Percentiles rank a stretch among this genome's conserved stretches.
Conservation (phyloP, 352 stramenopile genomes). For the Phytophthora ohioensis region DNA sequence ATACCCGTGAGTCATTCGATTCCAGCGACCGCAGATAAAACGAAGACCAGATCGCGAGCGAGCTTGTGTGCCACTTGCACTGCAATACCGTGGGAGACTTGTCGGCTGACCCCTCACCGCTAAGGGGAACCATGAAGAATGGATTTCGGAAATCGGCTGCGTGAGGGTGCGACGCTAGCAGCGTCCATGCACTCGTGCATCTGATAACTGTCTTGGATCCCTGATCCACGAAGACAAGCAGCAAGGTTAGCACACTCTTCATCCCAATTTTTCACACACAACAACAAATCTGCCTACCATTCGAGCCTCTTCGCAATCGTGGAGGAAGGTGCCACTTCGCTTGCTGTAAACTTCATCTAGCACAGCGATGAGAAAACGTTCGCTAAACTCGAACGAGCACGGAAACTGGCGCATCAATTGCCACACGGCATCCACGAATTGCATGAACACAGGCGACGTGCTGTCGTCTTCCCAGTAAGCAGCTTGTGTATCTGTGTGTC, state of each 20-base stretch:
- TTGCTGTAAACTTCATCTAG: slow-evolving; percentile 97
- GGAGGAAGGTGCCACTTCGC: slow-evolving; percentile 97
- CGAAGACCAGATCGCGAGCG: slow-evolving; percentile 78
- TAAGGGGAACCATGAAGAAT: slow-evolving; percentile 75
- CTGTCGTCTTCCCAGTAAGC: slow-evolving; percentile 96
- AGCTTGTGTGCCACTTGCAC: slow-evolving; percentile 90
- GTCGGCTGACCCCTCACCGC: slow-evolving; percentile 45
- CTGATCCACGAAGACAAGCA: slow-evolving; percentile 39
- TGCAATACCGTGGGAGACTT: slow-evolving; percentile 79
- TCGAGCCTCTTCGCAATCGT: slow-evolving; percentile 94
- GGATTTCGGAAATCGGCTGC: slow-evolving; percentile 71
- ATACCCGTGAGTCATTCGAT: slow-evolving; percentile 84
- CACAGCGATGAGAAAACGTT: slow-evolving; percentile 92
- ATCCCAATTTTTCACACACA: neutral
- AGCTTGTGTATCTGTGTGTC: slow-evolving; percentile 60
- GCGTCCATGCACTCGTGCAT: slow-evolving; percentile 76
- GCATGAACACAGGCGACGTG: slow-evolving; percentile 98
- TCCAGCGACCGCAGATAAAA: slow-evolving; percentile 90
- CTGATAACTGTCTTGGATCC: slow-evolving; percentile 61
- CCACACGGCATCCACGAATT: slow-evolving; percentile 99
- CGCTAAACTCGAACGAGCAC: slow-evolving; percentile 98
- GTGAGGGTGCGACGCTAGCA: slow-evolving; percentile 55
- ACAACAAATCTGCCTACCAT: slow-evolving; percentile 49
- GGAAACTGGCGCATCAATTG: slow-evolving; percentile 97
- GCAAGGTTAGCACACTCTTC: neutral